Evolutionary conservation across 768 basidiomycete species (phyloP).

Genomic region (Boletus vinaceobasis): DNA sequence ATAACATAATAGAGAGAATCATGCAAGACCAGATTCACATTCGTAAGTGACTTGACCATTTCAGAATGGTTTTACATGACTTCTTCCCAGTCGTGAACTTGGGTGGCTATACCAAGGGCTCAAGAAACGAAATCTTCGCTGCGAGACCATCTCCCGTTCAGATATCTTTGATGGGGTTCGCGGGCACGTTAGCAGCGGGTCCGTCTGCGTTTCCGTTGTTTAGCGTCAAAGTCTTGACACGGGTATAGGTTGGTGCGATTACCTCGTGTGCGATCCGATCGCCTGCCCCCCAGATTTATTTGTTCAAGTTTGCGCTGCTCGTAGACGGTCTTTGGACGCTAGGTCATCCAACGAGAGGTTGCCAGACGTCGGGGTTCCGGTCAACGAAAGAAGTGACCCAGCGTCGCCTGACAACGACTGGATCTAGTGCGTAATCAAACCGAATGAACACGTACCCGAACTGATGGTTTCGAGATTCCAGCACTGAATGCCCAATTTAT

Average conservation of each 20-base stretch:
- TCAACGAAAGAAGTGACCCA: slow-evolving; percentile 41
- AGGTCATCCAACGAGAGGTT: slow-evolving; percentile 2
- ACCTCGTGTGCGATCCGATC: slow-evolving; percentile 43
- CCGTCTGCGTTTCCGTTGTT: slow-evolving; percentile 3
- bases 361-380: slow-evolving; percentile 29
- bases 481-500: slow-evolving; percentile 44
- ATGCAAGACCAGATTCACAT: slow-evolving; percentile 44
- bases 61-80: background rate
- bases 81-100: slow-evolving; percentile 38
- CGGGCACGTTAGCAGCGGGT: slow-evolving; percentile 44
- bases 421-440: slow-evolving; percentile 39
- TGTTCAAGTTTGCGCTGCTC: slow-evolving; percentile 30
- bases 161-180: slow-evolving; percentile 49
- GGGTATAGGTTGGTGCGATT: slow-evolving; percentile 44
- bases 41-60: slow-evolving; percentile 27
- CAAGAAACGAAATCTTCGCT: slow-evolving; percentile 51
- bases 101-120: slow-evolving; percentile 51
- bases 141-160: slow-evolving; percentile 47
- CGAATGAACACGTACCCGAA: background rate
- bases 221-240: background rate
- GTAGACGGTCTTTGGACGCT: slow-evolving; percentile 1
- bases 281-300: slow-evolving; percentile 42
- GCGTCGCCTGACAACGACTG: slow-evolving; percentile 36
- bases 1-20: slow-evolving; percentile 39
- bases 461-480: slow-evolving; percentile 16